These are phyloP conservation scores for Venturia nashicola DNA, from an alignment of 2,329 filamentous ascomycete species.

Conservation along the genomic window DNA sequence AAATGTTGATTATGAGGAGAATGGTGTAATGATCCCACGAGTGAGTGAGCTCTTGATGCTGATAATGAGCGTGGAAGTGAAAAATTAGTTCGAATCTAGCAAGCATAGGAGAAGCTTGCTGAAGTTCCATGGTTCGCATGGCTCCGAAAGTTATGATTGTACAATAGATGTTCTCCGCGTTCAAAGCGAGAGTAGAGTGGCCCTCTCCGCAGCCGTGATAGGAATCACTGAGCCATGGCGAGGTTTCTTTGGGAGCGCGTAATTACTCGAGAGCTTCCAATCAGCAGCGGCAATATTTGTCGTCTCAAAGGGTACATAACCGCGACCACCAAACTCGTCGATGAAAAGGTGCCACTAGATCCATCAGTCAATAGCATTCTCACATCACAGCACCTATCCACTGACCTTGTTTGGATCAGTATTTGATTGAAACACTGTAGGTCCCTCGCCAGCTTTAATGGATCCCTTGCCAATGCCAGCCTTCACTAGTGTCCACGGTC, in stretches of 20 bases:
- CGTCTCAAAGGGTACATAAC: conserved; percentile 8
- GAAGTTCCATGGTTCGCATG: neutral
- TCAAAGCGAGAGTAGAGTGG: neutral
- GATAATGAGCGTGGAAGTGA: no score
- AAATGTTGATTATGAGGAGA: neutral
- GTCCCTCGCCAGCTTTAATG: conserved; percentile 1
- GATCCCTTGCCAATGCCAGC: conserved; percentile 6
- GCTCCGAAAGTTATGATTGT: neutral
- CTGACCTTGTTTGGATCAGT: conserved; percentile 1
- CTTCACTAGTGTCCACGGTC: neutral
- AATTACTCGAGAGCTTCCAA: conserved; percentile 3
- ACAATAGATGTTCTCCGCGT: neutral
- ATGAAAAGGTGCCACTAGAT: conserved; percentile 8
- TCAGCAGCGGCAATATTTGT: neutral
- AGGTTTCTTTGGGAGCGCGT: neutral
- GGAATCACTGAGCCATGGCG: conserved; percentile 6
- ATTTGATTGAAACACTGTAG: neutral
- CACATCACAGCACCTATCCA: neutral
- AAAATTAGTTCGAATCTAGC: neutral
- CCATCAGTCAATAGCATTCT: neutral
- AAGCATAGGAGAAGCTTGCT: neutral
- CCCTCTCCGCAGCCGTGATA: neutral
- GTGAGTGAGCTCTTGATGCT: neutral
- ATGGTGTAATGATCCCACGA: neutral
- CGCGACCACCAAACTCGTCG: conserved; percentile 7